Evolutionary conservation across 257 asterid species (phyloP).

Genomic region (Solanum tacnaense): DNA sequence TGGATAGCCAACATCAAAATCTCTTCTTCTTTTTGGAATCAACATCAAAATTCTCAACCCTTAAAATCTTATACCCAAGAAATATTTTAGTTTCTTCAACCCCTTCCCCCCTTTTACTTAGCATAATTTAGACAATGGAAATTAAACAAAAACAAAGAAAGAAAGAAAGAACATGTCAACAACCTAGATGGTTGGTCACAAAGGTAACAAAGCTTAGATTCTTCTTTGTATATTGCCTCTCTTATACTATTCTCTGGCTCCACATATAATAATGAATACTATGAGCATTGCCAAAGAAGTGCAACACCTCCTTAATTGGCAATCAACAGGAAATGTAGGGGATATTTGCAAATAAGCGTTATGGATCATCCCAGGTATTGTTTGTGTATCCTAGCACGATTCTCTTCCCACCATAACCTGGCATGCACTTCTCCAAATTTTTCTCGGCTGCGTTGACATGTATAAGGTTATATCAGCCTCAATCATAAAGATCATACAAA

Average conservation of each 20-base stretch:
- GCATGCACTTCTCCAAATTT: slow-evolving; percentile 82
- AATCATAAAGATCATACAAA: background rate
- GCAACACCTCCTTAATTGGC: background rate
- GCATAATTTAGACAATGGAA: background rate
- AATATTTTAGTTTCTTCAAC: background rate
- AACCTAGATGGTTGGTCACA: slow-evolving; percentile 14
- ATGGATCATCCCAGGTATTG: slow-evolving; percentile 46
- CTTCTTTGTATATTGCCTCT: background rate
- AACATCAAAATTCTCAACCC: slow-evolving; percentile 1
- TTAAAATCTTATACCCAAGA: slow-evolving; percentile 10
- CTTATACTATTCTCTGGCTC: background rate
- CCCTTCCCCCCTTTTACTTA: background rate
- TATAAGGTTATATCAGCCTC: background rate
- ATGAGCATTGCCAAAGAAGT: background rate
- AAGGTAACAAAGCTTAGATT: slow-evolving; percentile 8
- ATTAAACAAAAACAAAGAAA: background rate
- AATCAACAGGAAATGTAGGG: background rate
- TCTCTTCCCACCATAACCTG: slow-evolving; percentile 90
- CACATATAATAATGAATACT: background rate
- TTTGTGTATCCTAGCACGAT: slow-evolving; percentile 69
- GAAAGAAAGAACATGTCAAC: background rate
- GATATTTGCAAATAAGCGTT: background rate
- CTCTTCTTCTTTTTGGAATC: background rate
- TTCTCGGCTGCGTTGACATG: slow-evolving; percentile 56
- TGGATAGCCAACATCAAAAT: background rate